Evolutionary conservation across 805 yeast species (phyloP).

Genomic region (Myxozyma geophila): DNA sequence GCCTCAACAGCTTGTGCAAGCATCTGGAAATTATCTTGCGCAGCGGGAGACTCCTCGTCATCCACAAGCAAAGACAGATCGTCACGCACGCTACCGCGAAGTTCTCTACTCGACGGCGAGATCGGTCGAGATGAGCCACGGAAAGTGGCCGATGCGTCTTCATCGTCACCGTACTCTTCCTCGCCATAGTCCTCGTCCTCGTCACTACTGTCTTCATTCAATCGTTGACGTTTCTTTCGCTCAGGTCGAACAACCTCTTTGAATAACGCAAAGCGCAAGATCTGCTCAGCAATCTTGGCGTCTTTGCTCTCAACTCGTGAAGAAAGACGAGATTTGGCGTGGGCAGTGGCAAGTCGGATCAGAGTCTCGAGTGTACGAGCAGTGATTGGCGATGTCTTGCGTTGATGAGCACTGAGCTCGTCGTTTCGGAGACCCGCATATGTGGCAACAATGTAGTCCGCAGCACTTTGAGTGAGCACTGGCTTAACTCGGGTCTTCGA

Average conservation of each 20-base stretch:
- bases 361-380: slow-evolving; percentile 97
- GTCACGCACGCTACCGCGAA: slow-evolving; percentile 1
- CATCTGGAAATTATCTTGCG: slow-evolving; percentile 27
- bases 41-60: slow-evolving; percentile 8
- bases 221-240: slow-evolving; percentile 40
- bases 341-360: slow-evolving; percentile 93
- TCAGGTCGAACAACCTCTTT: slow-evolving; percentile 63
- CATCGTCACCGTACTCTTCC: slow-evolving; percentile 41
- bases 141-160: slow-evolving; percentile 12
- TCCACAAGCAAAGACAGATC: background rate
- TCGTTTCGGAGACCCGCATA: slow-evolving; percentile 84
- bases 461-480: slow-evolving; percentile 73
- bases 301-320: slow-evolving; percentile 73
- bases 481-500: slow-evolving; percentile 90
- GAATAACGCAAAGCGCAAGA: slow-evolving; percentile 84
- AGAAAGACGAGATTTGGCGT: slow-evolving; percentile 91
- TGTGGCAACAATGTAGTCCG: slow-evolving; percentile 76
- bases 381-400: slow-evolving; percentile 88
- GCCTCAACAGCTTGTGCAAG: slow-evolving; percentile 34
- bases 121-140: slow-evolving; percentile 31
- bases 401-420: slow-evolving; percentile 50
- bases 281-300: slow-evolving; percentile 82
- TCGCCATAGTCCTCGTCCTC: slow-evolving; percentile 42
- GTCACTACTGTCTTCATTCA: slow-evolving; percentile 45
- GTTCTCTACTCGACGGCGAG: slow-evolving; percentile 6